These are phyloP conservation scores for Simplicillium sp. DNA, from an alignment of 2,329 filamentous ascomycete species.

Conservation along the genomic window DNA sequence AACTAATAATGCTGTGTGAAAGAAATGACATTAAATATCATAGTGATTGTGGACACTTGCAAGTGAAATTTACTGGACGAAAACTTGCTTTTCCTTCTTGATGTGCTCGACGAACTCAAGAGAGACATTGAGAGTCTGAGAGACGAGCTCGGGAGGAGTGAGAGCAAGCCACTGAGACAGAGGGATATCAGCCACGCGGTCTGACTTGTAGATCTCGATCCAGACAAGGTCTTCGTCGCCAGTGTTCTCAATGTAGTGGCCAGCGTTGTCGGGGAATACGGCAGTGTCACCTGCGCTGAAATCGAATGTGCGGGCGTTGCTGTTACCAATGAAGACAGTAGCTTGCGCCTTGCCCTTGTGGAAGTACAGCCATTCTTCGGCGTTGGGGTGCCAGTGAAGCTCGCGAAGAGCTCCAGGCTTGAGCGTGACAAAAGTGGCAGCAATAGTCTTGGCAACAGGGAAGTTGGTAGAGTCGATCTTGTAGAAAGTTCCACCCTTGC, in stretches of 20 bases:
- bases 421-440: constrained; percentile 53
- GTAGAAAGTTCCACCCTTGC: constrained; percentile 50
- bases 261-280: constrained; percentile 56
- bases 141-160: constrained; percentile 53
- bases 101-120: constrained; percentile 44
- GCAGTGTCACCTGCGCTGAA: constrained; percentile 59
- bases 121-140: constrained; percentile 48
- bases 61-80: constrained; percentile 18
- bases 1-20: no score
- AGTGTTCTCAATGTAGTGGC: constrained; percentile 62
- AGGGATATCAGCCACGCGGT: constrained; percentile 56
- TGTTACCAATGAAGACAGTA: constrained; percentile 54
- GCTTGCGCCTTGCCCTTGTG: constrained; percentile 51
- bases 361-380: constrained; percentile 65
- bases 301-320: constrained; percentile 56
- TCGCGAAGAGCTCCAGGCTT: constrained; percentile 55
- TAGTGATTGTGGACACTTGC: no score
- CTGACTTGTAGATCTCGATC: constrained; percentile 62
- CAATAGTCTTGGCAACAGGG: constrained; percentile 55
- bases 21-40: no score
- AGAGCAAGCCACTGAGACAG: constrained; percentile 61
- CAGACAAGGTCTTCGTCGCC: constrained; percentile 55
- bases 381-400: constrained; percentile 62
- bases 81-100: constrained; percentile 55
- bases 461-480: constrained; percentile 62